Evolutionary conservation across 306 rosid genomes (phyloP).

Genomic region (Trifolium dubium): DNA sequence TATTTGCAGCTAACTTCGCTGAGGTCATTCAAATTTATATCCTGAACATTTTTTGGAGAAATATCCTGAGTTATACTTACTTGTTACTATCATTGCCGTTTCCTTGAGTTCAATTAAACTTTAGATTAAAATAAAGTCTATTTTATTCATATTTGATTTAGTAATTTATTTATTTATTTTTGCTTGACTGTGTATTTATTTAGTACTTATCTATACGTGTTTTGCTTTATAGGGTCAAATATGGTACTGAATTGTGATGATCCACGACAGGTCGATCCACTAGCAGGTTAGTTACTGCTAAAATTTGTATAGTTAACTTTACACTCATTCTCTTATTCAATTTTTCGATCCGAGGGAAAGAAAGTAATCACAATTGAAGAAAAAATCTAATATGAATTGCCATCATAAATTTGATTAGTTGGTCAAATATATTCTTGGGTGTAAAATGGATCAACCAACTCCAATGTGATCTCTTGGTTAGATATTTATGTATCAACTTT

Average conservation of each 20-base stretch:
- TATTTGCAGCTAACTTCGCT: not conserved
- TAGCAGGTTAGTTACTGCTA: conserved; percentile 9
- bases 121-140: no score
- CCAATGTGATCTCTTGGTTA: no score
- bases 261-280: not conserved
- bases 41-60: no score
- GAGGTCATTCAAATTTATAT: not conserved
- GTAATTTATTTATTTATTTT: not conserved
- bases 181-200: not conserved
- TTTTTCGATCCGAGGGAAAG: no score
- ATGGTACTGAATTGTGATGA: not conserved
- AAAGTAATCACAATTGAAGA: no score
- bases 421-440: no score
- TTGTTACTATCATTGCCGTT: not conserved
- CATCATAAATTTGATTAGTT: no score
- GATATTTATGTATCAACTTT: no score
- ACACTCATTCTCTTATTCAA: not conserved
- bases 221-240: conserved; percentile 1
- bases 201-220: not conserved
- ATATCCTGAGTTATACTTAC: not conserved
- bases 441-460: no score
- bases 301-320: not conserved
- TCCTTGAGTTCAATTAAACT: not conserved
- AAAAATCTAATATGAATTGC: no score
- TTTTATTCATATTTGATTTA: not conserved